phyloP scores from a whole-genome alignment of 805 yeast genomes.

The Vanderwaltozyma polyspora region DNA sequence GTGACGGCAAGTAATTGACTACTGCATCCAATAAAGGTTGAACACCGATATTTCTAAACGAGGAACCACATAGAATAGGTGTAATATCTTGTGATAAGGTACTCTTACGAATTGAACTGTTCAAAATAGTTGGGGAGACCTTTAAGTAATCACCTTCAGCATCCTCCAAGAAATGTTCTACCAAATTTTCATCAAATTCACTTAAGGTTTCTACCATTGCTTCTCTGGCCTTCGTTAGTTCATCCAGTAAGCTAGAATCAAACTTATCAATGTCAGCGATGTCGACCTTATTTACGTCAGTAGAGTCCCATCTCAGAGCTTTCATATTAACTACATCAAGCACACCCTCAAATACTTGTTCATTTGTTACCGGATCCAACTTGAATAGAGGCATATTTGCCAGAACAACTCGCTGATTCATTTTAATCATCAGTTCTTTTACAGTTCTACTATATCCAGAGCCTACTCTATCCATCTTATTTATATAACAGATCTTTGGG shows the following conservation, averaged over 20 bases:
- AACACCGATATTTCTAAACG: slow-evolving; percentile 86
- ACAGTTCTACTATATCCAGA: slow-evolving; percentile 91
- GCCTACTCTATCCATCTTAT: slow-evolving; percentile 94
- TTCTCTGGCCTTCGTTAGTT: slow-evolving; percentile 49
- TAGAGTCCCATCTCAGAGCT: slow-evolving; percentile 36
- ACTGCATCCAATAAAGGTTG: slow-evolving; percentile 88
- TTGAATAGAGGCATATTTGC: slow-evolving; percentile 70
- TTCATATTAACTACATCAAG: slow-evolving; percentile 47
- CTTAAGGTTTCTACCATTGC: slow-evolving; percentile 76
- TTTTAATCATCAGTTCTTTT: slow-evolving; percentile 63
- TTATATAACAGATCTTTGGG: slow-evolving; percentile 72
- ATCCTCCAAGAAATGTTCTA: slow-evolving; percentile 65
- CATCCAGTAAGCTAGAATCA: slow-evolving; percentile 31
- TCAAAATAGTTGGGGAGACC: slow-evolving; percentile 46
- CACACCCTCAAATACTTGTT: slow-evolving; percentile 39
- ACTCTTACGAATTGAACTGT: slow-evolving; percentile 48
- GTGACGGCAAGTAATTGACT: slow-evolving; percentile 69
- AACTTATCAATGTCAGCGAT: slow-evolving; percentile 44
- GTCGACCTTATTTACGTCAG: slow-evolving; percentile 17
- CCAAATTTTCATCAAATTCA: slow-evolving; percentile 66
- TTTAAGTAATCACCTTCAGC: slow-evolving; percentile 55
- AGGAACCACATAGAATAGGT: slow-evolving; percentile 88
- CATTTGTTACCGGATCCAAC: slow-evolving; percentile 13
- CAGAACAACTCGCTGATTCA: slow-evolving; percentile 62
- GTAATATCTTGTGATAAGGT: slow-evolving; percentile 48